Conservation (phyloP, 257 asterid species). For the Cinchona pubescens region DNA sequence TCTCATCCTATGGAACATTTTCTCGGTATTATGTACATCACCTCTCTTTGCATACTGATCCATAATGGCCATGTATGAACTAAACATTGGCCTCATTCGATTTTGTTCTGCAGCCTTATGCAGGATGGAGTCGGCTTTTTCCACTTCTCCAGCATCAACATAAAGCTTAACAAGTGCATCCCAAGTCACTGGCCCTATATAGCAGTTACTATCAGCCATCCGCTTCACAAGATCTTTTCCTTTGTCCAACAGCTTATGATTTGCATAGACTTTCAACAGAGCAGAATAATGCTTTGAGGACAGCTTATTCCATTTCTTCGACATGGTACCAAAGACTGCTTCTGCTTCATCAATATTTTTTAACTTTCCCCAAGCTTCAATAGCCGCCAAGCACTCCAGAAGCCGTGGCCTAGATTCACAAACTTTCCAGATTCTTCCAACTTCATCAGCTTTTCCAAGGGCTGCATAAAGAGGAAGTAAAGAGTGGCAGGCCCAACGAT, state of each 20-base stretch:
- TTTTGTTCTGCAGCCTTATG: slow-evolving; percentile 46
- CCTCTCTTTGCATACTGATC: slow-evolving; percentile 57
- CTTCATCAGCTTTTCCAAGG: slow-evolving; percentile 59
- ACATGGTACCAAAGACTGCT: slow-evolving; percentile 46
- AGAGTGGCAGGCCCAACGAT: slow-evolving; percentile 40
- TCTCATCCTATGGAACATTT: slow-evolving; percentile 51
- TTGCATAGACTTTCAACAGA: slow-evolving; percentile 54
- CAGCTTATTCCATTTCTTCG: slow-evolving; percentile 32
- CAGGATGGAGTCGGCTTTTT: slow-evolving; percentile 54
- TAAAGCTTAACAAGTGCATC: slow-evolving; percentile 70
- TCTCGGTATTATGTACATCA: slow-evolving; percentile 68
- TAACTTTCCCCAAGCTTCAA: slow-evolving; percentile 73
- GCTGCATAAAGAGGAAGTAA: slow-evolving; percentile 71
- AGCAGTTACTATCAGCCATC: slow-evolving; percentile 55
- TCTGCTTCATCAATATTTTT: slow-evolving; percentile 62
- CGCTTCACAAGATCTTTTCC: slow-evolving; percentile 72
- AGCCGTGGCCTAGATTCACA: slow-evolving; percentile 50
- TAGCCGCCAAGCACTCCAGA: slow-evolving; percentile 48
- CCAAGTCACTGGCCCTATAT: slow-evolving; percentile 56
- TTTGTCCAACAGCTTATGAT: slow-evolving; percentile 51
- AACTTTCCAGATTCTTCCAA: slow-evolving; percentile 58
- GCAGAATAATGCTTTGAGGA: slow-evolving; percentile 37
- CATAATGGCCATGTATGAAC: slow-evolving; percentile 45
- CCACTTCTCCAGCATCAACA: slow-evolving; percentile 63
- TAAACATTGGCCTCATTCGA: slow-evolving; percentile 38